A percentile compares a stretch with the other conserved stretches of the same genome.
Evolutionary conservation across 1,284 basidiomycete genomes (phyloP).

Genomic region (Athelia psychrophila): DNA sequence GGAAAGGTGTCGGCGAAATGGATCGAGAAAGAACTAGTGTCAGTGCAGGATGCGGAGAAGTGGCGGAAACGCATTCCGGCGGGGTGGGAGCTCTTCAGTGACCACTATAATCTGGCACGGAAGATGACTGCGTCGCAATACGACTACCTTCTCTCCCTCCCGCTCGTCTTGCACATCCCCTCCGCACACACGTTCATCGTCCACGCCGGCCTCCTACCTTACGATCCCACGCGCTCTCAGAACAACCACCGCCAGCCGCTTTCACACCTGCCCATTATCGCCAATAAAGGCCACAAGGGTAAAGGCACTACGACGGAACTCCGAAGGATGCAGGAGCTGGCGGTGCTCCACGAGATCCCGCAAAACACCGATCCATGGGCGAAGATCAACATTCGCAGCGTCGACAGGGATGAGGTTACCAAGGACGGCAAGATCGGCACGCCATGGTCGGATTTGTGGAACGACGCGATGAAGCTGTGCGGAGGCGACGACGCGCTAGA

Average conservation of each 20-base stretch:
- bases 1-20: conserved; percentile 41
- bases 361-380: conserved; percentile 78
- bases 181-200: conserved; percentile 75
- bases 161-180: conserved; percentile 76
- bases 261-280: conserved; percentile 49
- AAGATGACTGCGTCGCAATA: conserved; percentile 59
- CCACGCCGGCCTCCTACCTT: conserved; percentile 80
- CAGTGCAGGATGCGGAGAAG: conserved; percentile 31
- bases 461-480: conserved; percentile 67
- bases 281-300: conserved; percentile 9
- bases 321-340: conserved; percentile 53
- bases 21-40: conserved; percentile 31
- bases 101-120: conserved; percentile 74
- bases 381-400: conserved; percentile 72
- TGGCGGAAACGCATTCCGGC: conserved; percentile 59
- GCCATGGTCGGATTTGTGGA: conserved; percentile 78
- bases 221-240: conserved; percentile 52
- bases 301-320: conserved; percentile 22
- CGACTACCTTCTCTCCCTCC: conserved; percentile 66
- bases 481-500: conserved; percentile 30
- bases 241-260: conserved; percentile 63
- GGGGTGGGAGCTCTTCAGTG: conserved; percentile 70
- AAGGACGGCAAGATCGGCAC: conserved; percentile 56
- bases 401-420: conserved; percentile 53
- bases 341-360: conserved; percentile 59